These are phyloP conservation scores for Penicillium cinerascens DNA, from an alignment of 495 filamentous ascomycete genomes.

Conservation along the genomic window DNA sequence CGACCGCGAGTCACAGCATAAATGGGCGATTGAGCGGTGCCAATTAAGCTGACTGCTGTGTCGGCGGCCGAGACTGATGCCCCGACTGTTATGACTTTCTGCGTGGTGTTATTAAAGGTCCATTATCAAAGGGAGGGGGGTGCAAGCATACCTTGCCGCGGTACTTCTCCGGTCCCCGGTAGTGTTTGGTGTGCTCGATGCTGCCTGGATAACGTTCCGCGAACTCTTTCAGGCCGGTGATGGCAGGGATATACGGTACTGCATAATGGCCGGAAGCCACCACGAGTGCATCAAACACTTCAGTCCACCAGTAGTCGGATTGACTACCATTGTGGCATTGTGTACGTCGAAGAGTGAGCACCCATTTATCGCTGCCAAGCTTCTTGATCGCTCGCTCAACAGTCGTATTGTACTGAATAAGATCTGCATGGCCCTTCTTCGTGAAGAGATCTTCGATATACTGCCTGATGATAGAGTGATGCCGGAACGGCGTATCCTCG, in stretches of 20 bases:
- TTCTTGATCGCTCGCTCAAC: conserved; percentile 40
- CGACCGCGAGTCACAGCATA: conserved; percentile 37
- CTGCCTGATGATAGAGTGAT: conserved; percentile 34
- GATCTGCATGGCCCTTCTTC: conserved; percentile 29
- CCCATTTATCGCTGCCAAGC: conserved; percentile 27
- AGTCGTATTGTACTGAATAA: conserved; percentile 42
- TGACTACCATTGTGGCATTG: conserved; percentile 8
- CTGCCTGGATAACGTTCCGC: conserved; percentile 29
- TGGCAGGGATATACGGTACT: conserved; percentile 65
- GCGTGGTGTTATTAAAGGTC: conserved; percentile 6
- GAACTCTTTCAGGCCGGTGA: conserved; percentile 42
- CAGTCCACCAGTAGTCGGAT: conserved; percentile 43
- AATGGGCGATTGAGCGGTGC: conserved; percentile 32
- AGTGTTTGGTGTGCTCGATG: conserved; percentile 41
- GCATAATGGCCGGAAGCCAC: conserved; percentile 79
- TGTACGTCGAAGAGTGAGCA: conserved; percentile 33
- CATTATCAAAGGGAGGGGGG: background rate
- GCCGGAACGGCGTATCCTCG: conserved; percentile 36
- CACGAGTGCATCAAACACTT: conserved; percentile 66
- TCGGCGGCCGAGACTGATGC: conserved; percentile 45
- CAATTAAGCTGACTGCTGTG: conserved; percentile 34
- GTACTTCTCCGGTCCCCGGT: conserved; percentile 36
- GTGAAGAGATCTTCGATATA: conserved; percentile 40
- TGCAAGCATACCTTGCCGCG: conserved; percentile 29
- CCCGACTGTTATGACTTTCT: conserved; percentile 42